Conservation (phyloP, 768 basidiomycete genomes). For the Fomitopsis pulvina region DNA sequence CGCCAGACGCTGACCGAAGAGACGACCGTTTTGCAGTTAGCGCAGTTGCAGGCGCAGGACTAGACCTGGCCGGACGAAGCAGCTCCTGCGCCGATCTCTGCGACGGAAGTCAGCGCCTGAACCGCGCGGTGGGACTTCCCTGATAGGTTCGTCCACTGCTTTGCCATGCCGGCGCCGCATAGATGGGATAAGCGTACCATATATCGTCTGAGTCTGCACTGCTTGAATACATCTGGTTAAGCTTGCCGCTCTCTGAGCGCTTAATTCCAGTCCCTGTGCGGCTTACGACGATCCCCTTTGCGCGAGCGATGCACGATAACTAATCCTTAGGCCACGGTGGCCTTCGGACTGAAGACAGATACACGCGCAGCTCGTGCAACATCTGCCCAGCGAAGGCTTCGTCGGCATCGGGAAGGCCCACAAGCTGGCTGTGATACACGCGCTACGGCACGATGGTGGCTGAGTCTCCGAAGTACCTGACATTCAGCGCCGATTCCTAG, state of each 20-base stretch:
- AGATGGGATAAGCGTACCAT: no score
- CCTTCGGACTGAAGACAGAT: no score
- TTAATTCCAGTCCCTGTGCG: no score
- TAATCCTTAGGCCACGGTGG: no score
- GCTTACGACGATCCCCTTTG: no score
- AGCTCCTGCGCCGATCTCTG: slow-evolving; percentile 1
- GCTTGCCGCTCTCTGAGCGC: no score
- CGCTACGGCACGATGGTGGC: background rate
- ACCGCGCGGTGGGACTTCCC: background rate
- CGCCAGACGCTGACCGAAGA: background rate
- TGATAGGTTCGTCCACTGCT: background rate
- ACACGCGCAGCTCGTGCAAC: no score
- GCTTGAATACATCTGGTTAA: no score
- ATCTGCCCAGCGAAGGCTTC: background rate
- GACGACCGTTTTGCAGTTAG: background rate
- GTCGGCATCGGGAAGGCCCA: background rate
- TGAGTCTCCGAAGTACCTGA: background rate
- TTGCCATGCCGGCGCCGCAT: no score
- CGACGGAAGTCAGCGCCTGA: slow-evolving; percentile 10
- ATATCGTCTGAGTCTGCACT: no score
- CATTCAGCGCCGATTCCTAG: background rate
- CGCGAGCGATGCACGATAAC: no score
- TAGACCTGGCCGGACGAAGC: background rate
- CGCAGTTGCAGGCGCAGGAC: slow-evolving; percentile 7
- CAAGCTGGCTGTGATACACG: background rate